Conservation (phyloP, 2,329 filamentous ascomycete genomes). For the Xylaria sp. region DNA sequence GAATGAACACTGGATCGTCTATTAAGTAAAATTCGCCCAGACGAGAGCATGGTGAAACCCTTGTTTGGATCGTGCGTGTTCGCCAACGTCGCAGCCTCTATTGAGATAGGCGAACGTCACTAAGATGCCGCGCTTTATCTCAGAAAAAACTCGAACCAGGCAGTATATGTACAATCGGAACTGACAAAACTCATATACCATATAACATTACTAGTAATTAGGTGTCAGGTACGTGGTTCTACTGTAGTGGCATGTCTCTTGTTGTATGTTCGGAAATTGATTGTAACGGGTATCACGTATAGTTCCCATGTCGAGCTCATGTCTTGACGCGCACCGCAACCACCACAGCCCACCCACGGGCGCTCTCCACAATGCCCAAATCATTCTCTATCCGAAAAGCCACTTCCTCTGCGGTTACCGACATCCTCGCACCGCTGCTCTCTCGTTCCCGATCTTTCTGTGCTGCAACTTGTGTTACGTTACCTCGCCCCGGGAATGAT, state of each 20-base stretch:
- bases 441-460: slow-evolving; percentile 36
- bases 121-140: neutral
- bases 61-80: neutral
- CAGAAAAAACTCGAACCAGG: too few relatives aligned
- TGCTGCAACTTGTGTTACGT: neutral
- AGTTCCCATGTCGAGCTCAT: slow-evolving; percentile 22
- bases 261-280: neutral
- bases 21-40: neutral
- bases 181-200: too few relatives aligned
- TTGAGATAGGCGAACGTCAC: neutral
- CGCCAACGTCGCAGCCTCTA: neutral
- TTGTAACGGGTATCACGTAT: neutral
- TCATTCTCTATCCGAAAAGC: slow-evolving; percentile 63
- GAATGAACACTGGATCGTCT: neutral
- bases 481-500: slow-evolving; percentile 6
- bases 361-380: slow-evolving; percentile 62
- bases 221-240: too few relatives aligned
- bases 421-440: slow-evolving; percentile 50
- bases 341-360: slow-evolving; percentile 61
- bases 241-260: too few relatives aligned
- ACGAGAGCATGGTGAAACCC: neutral
- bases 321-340: slow-evolving; percentile 51
- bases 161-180: too few relatives aligned
- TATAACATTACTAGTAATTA: too few relatives aligned
- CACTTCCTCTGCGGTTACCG: slow-evolving; percentile 57